Conservation (phyloP, 257 asterid genomes). For the Handroanthus guayacan region DNA sequence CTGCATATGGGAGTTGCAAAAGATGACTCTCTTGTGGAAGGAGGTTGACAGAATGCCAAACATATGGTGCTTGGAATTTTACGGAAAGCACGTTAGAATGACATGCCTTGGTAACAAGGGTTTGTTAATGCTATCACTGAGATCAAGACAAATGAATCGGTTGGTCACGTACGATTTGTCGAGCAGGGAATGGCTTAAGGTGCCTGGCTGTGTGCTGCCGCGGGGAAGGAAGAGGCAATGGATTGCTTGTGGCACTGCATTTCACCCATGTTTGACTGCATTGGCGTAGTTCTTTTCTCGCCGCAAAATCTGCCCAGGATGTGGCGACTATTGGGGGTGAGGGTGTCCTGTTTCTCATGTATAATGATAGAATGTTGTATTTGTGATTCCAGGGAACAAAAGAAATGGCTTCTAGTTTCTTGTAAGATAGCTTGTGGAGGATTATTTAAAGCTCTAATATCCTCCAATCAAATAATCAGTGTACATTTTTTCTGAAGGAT, state of each 20-base stretch:
- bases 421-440: slow-evolving; percentile 28
- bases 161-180: slow-evolving; percentile 71
- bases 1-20: slow-evolving; percentile 98
- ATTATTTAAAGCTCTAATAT: not conserved
- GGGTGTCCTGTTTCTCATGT: not conserved
- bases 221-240: slow-evolving; percentile 80
- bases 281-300: slow-evolving; percentile 47
- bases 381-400: slow-evolving; percentile 38
- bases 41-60: slow-evolving; percentile 99
- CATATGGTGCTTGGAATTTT: slow-evolving; percentile 97
- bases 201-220: slow-evolving; percentile 83
- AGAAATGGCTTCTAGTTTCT: slow-evolving; percentile 28
- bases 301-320: not conserved
- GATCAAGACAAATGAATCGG: slow-evolving; percentile 89
- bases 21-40: slow-evolving; percentile 98
- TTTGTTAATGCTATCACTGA: slow-evolving; percentile 81
- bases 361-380: slow-evolving; percentile 35
- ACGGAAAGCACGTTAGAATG: slow-evolving; percentile 97
- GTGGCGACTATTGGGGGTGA: not conserved
- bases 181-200: slow-evolving; percentile 88
- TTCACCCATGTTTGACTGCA: slow-evolving; percentile 88
- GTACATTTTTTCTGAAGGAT: slow-evolving; percentile 32
- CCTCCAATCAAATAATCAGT: slow-evolving; percentile 33
- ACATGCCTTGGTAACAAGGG: slow-evolving; percentile 95
- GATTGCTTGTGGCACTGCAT: slow-evolving; percentile 89